A percentile compares a stretch with the other conserved stretches of the same genome.
Evolutionary conservation across 305 asterid species (phyloP).

Genomic region (Solanum hybrid): DNA sequence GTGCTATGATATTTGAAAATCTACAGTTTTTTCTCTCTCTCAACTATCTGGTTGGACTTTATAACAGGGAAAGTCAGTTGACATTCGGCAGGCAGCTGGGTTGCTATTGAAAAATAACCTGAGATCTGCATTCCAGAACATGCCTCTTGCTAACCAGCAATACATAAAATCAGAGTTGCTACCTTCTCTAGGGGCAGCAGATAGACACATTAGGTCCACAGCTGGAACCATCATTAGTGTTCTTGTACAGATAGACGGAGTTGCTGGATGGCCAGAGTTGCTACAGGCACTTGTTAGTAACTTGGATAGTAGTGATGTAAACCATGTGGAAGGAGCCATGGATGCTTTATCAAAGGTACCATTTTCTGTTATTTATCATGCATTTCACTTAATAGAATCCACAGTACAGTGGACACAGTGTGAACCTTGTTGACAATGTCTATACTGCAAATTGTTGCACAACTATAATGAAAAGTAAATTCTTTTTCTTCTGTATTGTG

Average conservation of each 20-base stretch:
- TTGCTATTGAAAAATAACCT: slow-evolving; percentile 85
- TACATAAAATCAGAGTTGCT: slow-evolving; percentile 72
- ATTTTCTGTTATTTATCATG: background rate
- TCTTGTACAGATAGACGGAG: slow-evolving; percentile 79
- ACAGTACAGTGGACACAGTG: background rate
- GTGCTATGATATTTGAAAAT: background rate
- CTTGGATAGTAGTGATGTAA: slow-evolving; percentile 78
- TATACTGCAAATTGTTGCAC: background rate
- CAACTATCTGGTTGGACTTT: slow-evolving; percentile 8
- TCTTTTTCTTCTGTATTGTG: background rate
- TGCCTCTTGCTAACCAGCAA: slow-evolving; percentile 64
- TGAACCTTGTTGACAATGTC: background rate
- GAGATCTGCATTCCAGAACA: slow-evolving; percentile 41
- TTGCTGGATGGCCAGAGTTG: slow-evolving; percentile 90
- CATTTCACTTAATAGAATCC: background rate
- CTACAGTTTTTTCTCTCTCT: background rate
- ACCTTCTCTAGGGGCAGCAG: slow-evolving; percentile 83
- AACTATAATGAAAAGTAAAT: background rate
- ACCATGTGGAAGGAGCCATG: slow-evolving; percentile 99
- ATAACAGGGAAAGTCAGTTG: slow-evolving; percentile 75
- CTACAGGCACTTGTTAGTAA: slow-evolving; percentile 73
- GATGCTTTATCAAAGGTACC: slow-evolving; percentile 96
- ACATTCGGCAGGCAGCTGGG: slow-evolving; percentile 96
- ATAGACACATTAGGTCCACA: slow-evolving; percentile 85
- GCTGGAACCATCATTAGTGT: slow-evolving; percentile 89